A percentile compares a stretch with the other conserved stretches of the same genome.
phyloP scores from a whole-genome alignment of 2,329 filamentous ascomycete genomes.

The Coniochaeta sp. region DNA sequence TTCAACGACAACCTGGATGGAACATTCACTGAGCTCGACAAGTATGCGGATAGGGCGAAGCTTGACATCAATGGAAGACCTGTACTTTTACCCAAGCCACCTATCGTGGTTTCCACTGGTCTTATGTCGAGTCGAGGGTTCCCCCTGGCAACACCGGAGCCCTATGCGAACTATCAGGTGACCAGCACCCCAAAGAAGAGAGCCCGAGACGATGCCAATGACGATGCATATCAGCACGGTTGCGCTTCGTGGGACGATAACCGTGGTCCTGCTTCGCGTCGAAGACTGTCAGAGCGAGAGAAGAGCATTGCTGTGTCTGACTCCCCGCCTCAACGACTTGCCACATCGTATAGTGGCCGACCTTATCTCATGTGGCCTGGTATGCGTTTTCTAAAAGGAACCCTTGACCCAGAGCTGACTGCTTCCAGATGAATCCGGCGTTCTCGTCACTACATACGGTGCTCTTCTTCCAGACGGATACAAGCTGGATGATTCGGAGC shows the following conservation, averaged over 20 bases:
- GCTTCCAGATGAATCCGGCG: not conserved
- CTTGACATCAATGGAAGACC: not conserved
- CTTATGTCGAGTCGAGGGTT: not conserved
- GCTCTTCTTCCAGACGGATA: slow-evolving; percentile 12
- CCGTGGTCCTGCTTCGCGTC: not conserved
- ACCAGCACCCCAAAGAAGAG: not conserved
- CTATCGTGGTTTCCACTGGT: not conserved
- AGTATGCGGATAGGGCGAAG: slow-evolving; percentile 5
- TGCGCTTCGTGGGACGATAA: not conserved
- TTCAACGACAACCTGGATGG: slow-evolving; percentile 17
- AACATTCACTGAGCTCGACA: slow-evolving; percentile 13
- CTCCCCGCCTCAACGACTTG: not conserved
- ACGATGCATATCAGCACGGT: not conserved
- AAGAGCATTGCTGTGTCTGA: not conserved
- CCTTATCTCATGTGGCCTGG: not conserved
- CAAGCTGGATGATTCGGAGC: slow-evolving; percentile 4
- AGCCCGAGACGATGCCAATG: not conserved
- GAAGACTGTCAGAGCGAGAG: not conserved
- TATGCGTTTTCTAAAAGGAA: not conserved
- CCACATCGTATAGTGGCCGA: not conserved
- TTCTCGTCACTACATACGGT: not conserved
- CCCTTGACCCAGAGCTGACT: too few species aligned
- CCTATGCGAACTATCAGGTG: not conserved
- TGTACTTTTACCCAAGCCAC: not conserved
- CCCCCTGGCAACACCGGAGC: not conserved